Evolutionary conservation across 2,329 filamentous ascomycete genomes (phyloP).

Genomic region (Ascochyta lentis): DNA sequence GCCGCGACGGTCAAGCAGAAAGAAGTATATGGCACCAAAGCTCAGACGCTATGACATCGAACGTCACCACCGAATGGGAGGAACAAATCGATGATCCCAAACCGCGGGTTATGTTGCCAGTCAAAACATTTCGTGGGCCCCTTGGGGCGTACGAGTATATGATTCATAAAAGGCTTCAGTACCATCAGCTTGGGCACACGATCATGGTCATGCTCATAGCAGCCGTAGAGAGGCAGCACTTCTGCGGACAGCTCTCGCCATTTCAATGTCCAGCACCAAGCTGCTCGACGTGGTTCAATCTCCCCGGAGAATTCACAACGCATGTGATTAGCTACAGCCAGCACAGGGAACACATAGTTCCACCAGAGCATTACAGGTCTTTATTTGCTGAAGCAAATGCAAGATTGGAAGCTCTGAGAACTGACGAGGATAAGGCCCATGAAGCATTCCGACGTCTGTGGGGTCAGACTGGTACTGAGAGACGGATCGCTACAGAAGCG

Average conservation of each 20-base stretch:
- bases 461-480: conserved; percentile 1
- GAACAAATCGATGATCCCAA: background rate
- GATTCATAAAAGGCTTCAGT: background rate
- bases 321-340: conserved; percentile 1
- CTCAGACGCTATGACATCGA: background rate
- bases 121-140: conserved; percentile 1
- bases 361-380: background rate
- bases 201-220: conserved; percentile 3
- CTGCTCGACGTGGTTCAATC: background rate
- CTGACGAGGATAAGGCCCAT: background rate
- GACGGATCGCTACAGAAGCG: background rate
- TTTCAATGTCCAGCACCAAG: conserved; percentile 3
- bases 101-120: background rate
- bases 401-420: background rate
- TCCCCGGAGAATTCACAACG: conserved; percentile 1
- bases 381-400: background rate
- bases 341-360: conserved; percentile 1
- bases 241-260: background rate
- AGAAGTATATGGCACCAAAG: conserved; percentile 6
- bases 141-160: conserved; percentile 1
- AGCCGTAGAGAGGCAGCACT: background rate
- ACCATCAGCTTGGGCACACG: background rate
- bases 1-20: background rate
- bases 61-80: background rate
- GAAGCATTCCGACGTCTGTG: background rate